phyloP scores from a whole-genome alignment of 768 basidiomycete genomes.

The Roridomyces roridus region DNA sequence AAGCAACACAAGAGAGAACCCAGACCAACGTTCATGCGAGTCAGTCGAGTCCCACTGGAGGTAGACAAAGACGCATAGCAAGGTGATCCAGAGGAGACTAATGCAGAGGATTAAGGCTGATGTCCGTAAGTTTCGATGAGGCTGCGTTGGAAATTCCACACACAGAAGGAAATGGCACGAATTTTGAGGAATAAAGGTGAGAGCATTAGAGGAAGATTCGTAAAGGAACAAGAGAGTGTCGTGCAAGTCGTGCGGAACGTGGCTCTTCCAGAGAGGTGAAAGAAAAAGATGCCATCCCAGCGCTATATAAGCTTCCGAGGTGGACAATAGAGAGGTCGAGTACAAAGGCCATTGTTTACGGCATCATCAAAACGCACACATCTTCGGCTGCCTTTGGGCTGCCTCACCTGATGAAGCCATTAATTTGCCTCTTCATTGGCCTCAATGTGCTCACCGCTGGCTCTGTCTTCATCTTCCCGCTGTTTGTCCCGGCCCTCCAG shows the following conservation, averaged over 20 bases:
- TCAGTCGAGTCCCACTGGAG: constrained; percentile 53
- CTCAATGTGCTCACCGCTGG: constrained; percentile 77
- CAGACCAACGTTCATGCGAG: constrained; percentile 49
- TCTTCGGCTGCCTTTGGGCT: not conserved
- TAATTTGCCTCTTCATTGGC: constrained; percentile 60
- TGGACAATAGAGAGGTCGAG: not conserved
- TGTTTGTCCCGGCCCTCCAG: constrained; percentile 69
- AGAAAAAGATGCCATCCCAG: not conserved
- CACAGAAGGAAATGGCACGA: constrained; percentile 23
- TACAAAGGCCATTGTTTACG: no score
- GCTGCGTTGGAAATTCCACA: not conserved
- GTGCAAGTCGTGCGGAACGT: constrained; percentile 19
- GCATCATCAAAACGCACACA: no score
- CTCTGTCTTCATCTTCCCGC: constrained; percentile 81
- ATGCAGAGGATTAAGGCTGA: constrained; percentile 51
- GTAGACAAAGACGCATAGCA: constrained; percentile 53
- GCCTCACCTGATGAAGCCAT: not conserved
- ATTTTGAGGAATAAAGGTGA: constrained; percentile 11
- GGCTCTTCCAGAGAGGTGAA: constrained; percentile 20
- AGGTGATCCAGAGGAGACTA: constrained; percentile 54
- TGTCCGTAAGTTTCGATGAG: not conserved
- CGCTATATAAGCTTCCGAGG: not conserved
- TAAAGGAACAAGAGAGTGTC: not conserved
- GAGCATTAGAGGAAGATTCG: constrained; percentile 7
- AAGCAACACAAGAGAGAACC: not conserved